Evolutionary conservation across 371 early-diverging fungal species (phyloP), one percentile per base, ranked within the genome.

Genomic region (Mucor mucedo): DNA sequence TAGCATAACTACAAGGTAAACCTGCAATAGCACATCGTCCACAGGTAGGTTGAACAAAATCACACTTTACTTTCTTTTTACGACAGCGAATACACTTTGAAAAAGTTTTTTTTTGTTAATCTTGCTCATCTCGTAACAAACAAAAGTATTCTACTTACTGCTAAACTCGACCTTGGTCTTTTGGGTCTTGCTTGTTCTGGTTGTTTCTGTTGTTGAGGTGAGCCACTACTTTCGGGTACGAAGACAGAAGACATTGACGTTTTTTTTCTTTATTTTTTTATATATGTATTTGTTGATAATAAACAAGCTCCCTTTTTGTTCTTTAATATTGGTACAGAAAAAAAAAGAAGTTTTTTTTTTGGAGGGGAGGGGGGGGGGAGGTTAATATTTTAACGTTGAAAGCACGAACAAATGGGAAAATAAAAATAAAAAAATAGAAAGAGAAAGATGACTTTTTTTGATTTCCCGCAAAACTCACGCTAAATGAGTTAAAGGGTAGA

Each of bases 31-130:
- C 77, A 64, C 87, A 87, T 7, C 87, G 84, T 6, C 78, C 77
- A 68, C 87, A 87, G 2, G 84, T 85, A 1, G 87, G 87, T 58
- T 82, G 87, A 9, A 84, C 83, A 55, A 83, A 83, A 66, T 87
- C 85, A 68, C 87, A 87, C 57, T 87, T 87, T 56, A 87, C 84
- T 66, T 86, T 86, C 57, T 86, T 87, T 71, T 87, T 87, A 56
- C 85, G 79, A 70, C 87, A 87, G 14, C 82, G 79, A 64, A 79
- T 79, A 55, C 82, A 82, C 82, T 82, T 42, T 9, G 11, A 6
- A 39, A 39, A n/a, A 16, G 13, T 4, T 16, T 45, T 47, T 47
- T 47, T 47, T 47, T 47, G 16, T 87, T 87, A 54, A 84, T 83
- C 65, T 86, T 86, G 52, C 84, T 87, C 70, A 85, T 85, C 52